Evolutionary conservation across 2,329 filamentous ascomycete genomes (phyloP).

Genomic region (Claviceps purpurea): DNA sequence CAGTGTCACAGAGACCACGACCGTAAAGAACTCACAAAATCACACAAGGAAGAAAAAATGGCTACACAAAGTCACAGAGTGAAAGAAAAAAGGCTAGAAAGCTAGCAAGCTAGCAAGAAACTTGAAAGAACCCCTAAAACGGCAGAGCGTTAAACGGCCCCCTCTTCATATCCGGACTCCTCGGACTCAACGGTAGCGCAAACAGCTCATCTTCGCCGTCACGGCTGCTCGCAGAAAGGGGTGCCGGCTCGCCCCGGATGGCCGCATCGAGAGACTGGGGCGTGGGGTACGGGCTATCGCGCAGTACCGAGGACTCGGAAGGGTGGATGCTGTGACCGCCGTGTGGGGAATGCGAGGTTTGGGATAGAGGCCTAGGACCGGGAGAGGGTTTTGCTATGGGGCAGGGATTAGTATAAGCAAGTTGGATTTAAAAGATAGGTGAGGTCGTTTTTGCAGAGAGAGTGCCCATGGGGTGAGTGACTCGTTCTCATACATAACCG

Average conservation of each 20-base stretch:
- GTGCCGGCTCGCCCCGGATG: slow-evolving; percentile 12
- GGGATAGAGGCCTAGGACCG: slow-evolving; percentile 18
- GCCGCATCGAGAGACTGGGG: slow-evolving; percentile 23
- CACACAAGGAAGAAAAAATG: no score
- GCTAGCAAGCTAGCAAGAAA: background rate
- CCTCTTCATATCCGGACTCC: slow-evolving; percentile 73
- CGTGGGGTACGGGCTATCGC: slow-evolving; percentile 7
- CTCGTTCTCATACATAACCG: no score
- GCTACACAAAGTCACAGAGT: no score
- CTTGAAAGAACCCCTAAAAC: no score
- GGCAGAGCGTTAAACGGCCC: slow-evolving; percentile 49
- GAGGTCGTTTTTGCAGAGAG: no score
- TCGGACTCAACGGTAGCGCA: slow-evolving; percentile 71
- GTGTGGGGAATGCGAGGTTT: slow-evolving; percentile 14
- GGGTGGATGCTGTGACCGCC: slow-evolving; percentile 22
- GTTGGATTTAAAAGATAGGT: no score
- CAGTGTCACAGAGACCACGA: no score
- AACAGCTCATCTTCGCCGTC: slow-evolving; percentile 65
- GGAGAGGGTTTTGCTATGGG: slow-evolving; percentile 22
- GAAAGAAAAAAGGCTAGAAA: background rate
- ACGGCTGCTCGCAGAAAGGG: slow-evolving; percentile 10
- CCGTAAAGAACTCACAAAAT: no score
- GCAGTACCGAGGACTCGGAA: slow-evolving; percentile 21
- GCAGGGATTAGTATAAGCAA: no score
- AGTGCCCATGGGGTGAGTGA: no score